Conservation (phyloP, 805 yeast genomes). For the Jamesozyma lodderae region DNA sequence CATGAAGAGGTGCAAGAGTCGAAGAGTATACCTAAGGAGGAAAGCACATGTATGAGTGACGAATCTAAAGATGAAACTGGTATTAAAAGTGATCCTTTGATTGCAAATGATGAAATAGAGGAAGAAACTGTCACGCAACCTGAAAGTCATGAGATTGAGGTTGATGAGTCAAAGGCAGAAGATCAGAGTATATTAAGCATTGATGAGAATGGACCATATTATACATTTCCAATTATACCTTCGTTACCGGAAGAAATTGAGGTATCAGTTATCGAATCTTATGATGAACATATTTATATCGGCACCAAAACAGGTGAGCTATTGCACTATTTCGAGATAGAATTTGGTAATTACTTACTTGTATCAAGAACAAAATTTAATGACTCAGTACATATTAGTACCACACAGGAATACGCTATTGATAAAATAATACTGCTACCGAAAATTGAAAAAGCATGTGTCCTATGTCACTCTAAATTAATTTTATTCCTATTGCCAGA, state of each 20-base stretch:
- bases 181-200: too few species aligned
- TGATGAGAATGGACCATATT: conserved; percentile 21
- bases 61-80: too few species aligned
- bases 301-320: conserved; percentile 27
- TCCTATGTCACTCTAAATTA: conserved; percentile 14
- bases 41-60: too few species aligned
- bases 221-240: conserved; percentile 16
- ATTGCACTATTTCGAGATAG: conserved; percentile 29
- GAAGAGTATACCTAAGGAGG: too few species aligned
- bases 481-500: conserved; percentile 27
- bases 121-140: background rate
- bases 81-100: too few species aligned
- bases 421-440: conserved; percentile 23
- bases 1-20: too few species aligned
- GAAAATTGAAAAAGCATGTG: conserved; percentile 25
- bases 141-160: background rate
- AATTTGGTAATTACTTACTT: conserved; percentile 23
- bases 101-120: too few species aligned
- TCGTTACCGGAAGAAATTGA: conserved; percentile 19
- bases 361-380: conserved; percentile 26
- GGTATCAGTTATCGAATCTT: conserved; percentile 22
- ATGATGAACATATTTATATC: conserved; percentile 26
- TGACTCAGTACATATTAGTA: conserved; percentile 5
- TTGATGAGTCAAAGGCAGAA: background rate
- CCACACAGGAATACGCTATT: too few species aligned